Conservation (phyloP, 306 rosid genomes). For the Corylus heterophylla region DNA sequence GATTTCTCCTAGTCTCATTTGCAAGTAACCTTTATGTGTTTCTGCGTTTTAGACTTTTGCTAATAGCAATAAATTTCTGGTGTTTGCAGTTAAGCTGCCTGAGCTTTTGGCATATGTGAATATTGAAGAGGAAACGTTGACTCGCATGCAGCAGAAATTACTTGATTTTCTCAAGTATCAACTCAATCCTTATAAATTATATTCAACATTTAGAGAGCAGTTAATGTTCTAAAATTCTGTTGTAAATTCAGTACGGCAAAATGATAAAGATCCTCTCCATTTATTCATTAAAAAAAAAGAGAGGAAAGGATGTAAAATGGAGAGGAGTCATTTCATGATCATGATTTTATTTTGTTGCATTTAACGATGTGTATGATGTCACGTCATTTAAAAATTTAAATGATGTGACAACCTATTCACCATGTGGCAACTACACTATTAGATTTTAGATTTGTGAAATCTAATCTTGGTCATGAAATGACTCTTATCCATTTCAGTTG, state of each 20-base stretch:
- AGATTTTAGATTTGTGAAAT: too few species aligned
- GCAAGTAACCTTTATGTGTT: background rate
- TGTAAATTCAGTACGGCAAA: background rate
- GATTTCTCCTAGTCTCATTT: background rate
- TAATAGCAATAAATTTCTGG: conserved; percentile 31
- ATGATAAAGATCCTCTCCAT: too few species aligned
- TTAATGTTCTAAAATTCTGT: conserved; percentile 3
- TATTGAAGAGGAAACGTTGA: conserved; percentile 87
- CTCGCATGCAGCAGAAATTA: conserved; percentile 70
- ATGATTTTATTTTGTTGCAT: too few species aligned
- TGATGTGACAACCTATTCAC: too few species aligned
- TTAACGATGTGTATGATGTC: too few species aligned
- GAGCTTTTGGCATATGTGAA: conserved; percentile 87
- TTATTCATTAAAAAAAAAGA: too few species aligned
- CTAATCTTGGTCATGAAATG: too few species aligned
- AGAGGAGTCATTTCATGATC: too few species aligned
- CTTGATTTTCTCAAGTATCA: conserved; percentile 74
- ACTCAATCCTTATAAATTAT: conserved; percentile 10
- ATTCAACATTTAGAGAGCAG: background rate
- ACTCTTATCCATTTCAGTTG: too few species aligned
- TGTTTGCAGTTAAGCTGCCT: conserved; percentile 85
- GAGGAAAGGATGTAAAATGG: too few species aligned
- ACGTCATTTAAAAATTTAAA: too few species aligned
- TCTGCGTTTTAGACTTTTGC: conserved; percentile 11
- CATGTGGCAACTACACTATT: too few species aligned